A percentile compares a stretch with the other conserved stretches of the same genome.
phyloP scores from a whole-genome alignment of 352 stramenopile genomes.

The Phytophthora parvispora region DNA sequence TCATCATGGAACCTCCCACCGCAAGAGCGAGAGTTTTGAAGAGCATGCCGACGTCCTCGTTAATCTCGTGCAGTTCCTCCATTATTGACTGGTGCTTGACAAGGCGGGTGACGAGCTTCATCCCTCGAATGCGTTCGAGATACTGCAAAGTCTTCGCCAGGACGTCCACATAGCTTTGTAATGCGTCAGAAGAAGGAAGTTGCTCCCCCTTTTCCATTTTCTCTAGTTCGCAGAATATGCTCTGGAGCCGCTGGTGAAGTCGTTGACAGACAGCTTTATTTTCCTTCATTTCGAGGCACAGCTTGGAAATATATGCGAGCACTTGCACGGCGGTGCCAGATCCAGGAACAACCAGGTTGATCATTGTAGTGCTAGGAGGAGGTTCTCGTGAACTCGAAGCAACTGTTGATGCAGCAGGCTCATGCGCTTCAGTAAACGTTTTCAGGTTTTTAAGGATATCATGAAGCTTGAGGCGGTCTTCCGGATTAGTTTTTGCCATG shows the following conservation, averaged over 20 bases:
- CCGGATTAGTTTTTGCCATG: background rate
- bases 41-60: conserved; percentile 25
- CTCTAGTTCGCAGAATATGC: background rate
- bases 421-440: background rate
- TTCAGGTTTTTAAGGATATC: background rate
- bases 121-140: background rate
- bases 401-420: too few relatives aligned
- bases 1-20: background rate
- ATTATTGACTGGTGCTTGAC: conserved; percentile 4
- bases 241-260: background rate
- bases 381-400: too few relatives aligned
- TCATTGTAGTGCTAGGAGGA: background rate
- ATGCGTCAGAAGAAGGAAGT: background rate
- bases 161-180: background rate
- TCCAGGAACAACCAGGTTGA: conserved; percentile 18
- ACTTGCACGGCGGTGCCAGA: background rate
- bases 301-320: background rate
- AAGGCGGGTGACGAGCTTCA: background rate
- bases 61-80: conserved; percentile 8
- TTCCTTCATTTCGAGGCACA: conserved; percentile 26
- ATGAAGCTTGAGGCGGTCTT: background rate
- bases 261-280: too few relatives aligned
- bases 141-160: background rate
- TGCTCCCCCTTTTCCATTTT: background rate
- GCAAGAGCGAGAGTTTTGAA: too few relatives aligned